These are phyloP conservation scores for Prunus yedoensis DNA, from an alignment of 331 rosid species.

Conservation along the genomic window DNA sequence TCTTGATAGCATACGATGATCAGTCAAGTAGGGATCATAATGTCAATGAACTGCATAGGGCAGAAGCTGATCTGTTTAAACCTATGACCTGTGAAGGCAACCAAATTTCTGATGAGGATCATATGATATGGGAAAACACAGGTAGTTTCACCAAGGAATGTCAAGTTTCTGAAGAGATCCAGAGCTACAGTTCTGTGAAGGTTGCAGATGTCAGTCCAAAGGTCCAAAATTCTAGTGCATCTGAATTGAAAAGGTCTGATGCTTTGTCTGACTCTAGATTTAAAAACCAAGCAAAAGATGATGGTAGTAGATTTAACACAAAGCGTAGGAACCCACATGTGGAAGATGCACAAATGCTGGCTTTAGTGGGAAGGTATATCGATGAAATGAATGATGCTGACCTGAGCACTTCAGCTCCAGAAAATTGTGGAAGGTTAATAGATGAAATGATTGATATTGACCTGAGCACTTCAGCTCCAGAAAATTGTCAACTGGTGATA, in stretches of 20 bases:
- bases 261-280: conserved; percentile 11
- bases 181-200: conserved; percentile 21
- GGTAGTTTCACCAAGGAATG: conserved; percentile 20
- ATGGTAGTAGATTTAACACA: conserved; percentile 20
- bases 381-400: conserved; percentile 26
- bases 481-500: conserved; percentile 25
- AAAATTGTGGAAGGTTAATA: conserved; percentile 27
- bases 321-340: conserved; percentile 11
- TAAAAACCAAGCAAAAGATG: conserved; percentile 25
- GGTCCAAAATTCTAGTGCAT: conserved; percentile 22
- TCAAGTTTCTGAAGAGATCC: conserved; percentile 33
- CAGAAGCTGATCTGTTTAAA: conserved; percentile 34
- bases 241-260: conserved; percentile 23
- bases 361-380: conserved; percentile 2
- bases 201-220: conserved; percentile 33
- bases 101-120: conserved; percentile 29
- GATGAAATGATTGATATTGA: conserved; percentile 26
- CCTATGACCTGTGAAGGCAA: conserved; percentile 21
- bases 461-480: conserved; percentile 25
- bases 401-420: conserved; percentile 25
- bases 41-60: conserved; percentile 21
- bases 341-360: conserved; percentile 34
- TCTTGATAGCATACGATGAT: conserved; percentile 14
- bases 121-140: conserved; percentile 26
- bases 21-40: conserved; percentile 20